Evolutionary conservation across 305 asterid species (phyloP).

Genomic region (Fraxinus sp.): DNA sequence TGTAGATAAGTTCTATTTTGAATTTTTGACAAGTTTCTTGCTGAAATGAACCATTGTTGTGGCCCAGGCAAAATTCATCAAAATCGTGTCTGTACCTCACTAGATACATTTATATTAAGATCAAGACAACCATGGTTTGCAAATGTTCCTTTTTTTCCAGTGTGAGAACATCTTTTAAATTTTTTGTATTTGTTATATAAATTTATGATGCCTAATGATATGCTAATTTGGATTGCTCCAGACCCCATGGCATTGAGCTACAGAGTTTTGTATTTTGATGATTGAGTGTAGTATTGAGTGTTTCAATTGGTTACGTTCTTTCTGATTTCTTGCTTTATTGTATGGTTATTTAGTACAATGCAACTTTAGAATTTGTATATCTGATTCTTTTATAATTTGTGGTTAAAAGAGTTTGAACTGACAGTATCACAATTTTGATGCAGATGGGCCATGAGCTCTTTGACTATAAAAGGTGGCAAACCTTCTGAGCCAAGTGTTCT

Average conservation of each 20-base stretch:
- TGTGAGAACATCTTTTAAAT: background rate
- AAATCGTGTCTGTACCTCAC: background rate
- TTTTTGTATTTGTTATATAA: background rate
- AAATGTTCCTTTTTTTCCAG: background rate
- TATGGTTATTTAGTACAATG: background rate
- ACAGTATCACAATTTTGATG: constrained; percentile 30
- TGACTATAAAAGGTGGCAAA: constrained; percentile 88
- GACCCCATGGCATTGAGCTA: background rate
- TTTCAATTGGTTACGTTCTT: background rate
- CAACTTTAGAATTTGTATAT: background rate
- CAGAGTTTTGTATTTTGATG: background rate
- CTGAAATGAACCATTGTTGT: background rate
- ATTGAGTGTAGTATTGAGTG: background rate
- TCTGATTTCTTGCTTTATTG: background rate
- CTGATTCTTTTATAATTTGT: background rate
- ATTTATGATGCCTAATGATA: background rate
- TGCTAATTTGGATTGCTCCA: constrained; percentile 8
- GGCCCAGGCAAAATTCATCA: background rate
- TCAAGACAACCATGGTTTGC: background rate
- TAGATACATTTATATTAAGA: background rate
- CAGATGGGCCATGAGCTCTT: constrained; percentile 99
- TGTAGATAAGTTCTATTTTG: background rate
- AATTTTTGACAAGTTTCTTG: background rate
- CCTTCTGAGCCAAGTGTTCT: constrained; percentile 62
- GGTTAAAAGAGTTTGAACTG: background rate